phyloP scores from a whole-genome alignment of 768 basidiomycete genomes.

The Cystofilobasidium capitatum region DNA sequence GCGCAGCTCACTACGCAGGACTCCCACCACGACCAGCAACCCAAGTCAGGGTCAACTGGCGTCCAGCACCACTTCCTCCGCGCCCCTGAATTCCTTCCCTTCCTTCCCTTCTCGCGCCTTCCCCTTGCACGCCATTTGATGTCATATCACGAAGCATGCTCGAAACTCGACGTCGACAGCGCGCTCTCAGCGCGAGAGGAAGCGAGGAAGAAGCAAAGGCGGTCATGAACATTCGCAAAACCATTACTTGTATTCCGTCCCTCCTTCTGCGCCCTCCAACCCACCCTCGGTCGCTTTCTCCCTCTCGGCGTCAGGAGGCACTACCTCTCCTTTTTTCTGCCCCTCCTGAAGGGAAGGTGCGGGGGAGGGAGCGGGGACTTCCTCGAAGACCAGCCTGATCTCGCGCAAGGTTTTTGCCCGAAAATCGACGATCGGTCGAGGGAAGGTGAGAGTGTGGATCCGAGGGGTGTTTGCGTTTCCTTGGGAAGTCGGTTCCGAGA shows the following conservation, averaged over 20 bases:
- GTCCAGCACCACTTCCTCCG: no score
- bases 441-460: conserved; percentile 22
- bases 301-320: not conserved
- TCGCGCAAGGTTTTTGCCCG: conserved; percentile 11
- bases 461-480: not conserved
- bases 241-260: not conserved
- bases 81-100: no score
- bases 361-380: not conserved
- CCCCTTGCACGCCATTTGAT: no score
- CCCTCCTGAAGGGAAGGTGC: not conserved
- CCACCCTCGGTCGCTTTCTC: not conserved
- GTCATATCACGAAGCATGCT: no score
- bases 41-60: no score
- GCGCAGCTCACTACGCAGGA: no score
- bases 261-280: not conserved
- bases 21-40: no score
- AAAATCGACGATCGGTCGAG: conserved; percentile 21
- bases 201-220: not conserved
- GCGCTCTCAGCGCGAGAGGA: no score
- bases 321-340: not conserved
- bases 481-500: not conserved
- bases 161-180: no score
- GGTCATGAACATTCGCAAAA: not conserved
- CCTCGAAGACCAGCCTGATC: conserved; percentile 20
- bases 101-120: no score